Evolutionary conservation across 768 basidiomycete species (phyloP).

Genomic region (Mycena latifolia): DNA sequence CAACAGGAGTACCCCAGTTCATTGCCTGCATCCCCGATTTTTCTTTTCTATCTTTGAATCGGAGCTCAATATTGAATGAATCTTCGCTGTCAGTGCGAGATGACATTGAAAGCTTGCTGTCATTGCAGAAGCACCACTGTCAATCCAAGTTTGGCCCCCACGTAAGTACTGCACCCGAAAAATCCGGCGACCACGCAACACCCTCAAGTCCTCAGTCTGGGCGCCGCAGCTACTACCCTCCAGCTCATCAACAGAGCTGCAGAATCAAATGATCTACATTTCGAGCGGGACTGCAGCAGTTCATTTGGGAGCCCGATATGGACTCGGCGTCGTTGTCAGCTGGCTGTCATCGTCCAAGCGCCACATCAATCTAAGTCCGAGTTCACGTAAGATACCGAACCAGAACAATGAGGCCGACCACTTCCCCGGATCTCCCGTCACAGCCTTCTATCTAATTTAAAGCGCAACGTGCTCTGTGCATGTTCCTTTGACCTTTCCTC

Average conservation of each 20-base stretch:
- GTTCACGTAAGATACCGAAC: not conserved
- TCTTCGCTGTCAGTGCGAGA: not conserved
- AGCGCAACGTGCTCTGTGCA: too few species aligned
- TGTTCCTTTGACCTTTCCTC: not conserved
- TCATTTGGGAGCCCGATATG: slow-evolving; percentile 9
- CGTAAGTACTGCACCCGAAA: too few species aligned
- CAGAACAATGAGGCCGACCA: not conserved
- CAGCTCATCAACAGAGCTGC: slow-evolving; percentile 2
- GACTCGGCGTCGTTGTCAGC: slow-evolving; percentile 3
- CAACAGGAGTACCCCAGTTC: not conserved
- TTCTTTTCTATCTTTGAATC: slow-evolving; percentile 4
- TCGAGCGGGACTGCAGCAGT: not conserved
- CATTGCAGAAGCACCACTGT: too few species aligned
- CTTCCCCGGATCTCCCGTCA: slow-evolving; percentile 7
- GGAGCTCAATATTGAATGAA: slow-evolving; percentile 5
- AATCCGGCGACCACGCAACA: too few species aligned
- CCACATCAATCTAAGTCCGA: not conserved
- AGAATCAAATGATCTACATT: not conserved
- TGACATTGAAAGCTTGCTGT: too few species aligned
- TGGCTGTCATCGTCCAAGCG: slow-evolving; percentile 1
- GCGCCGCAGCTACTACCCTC: slow-evolving; percentile 1
- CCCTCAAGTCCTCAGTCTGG: not conserved
- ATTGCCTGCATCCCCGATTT: slow-evolving; percentile 1
- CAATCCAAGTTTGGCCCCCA: not conserved
- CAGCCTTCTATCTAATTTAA: slow-evolving; percentile 2